phyloP scores from a whole-genome alignment of 2,329 filamentous ascomycete genomes.

The Penicillium sp. region DNA sequence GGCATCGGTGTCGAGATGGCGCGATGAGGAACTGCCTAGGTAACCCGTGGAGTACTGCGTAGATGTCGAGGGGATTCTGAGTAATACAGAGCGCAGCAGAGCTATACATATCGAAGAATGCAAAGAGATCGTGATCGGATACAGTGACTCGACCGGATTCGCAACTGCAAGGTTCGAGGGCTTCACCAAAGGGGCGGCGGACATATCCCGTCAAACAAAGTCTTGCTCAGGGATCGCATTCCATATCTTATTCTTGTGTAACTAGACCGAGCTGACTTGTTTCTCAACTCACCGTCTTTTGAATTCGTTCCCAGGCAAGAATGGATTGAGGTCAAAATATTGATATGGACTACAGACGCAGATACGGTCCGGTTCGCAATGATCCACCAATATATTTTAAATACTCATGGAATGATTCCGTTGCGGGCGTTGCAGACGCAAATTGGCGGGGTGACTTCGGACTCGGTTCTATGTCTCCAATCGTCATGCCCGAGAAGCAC shows the following conservation, averaged over 20 bases:
- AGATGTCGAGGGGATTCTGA: constrained; percentile 3
- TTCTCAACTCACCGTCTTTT: constrained; percentile 23
- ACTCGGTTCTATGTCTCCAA: neutral
- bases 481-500: neutral
- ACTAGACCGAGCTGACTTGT: constrained; percentile 10
- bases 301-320: constrained; percentile 11
- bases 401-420: constrained; percentile 4
- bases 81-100: constrained; percentile 3
- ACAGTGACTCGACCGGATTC: neutral
- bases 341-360: constrained; percentile 20
- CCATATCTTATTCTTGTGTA: neutral
- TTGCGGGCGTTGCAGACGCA: constrained; percentile 23
- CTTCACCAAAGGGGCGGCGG: neutral
- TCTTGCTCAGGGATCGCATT: neutral
- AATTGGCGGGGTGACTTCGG: constrained; percentile 10
- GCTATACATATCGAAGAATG: constrained; percentile 9
- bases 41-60: neutral
- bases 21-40: neutral
- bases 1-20: constrained; percentile 1
- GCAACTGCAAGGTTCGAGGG: neutral
- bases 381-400: constrained; percentile 7
- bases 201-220: neutral
- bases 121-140: neutral
- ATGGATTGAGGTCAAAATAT: constrained; percentile 18
- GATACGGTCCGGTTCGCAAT: constrained; percentile 15